Evolutionary conservation across 805 yeast genomes (phyloP), one percentile per base, ranked within the genome.

Genomic region (Wickerhamia fluorescens): DNA sequence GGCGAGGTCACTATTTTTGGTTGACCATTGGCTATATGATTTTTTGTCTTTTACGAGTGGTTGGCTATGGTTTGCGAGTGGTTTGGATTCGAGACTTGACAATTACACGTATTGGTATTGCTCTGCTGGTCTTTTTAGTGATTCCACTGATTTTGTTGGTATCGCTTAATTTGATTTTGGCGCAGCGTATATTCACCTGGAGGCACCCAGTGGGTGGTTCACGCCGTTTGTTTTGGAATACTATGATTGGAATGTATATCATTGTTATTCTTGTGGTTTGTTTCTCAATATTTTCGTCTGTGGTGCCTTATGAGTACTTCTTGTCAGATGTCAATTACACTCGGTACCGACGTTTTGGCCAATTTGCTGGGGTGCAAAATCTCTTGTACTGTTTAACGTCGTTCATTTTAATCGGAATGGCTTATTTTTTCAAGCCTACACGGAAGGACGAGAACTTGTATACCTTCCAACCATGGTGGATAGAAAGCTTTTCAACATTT

Each of bases 381-480:
- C 30, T 56, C 8, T 32, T 59, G 19, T 81, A 78, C 49, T 70
- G 83, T 2, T 49, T 69, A 23, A 47, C 74, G 2, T 73, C 86
- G 2, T 46, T 73, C 25, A 25, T 47, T 6, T 60, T 81, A 43
- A 56, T 78, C 14, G 45, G 47, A 0, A 47, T 68, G 25, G 74
- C 87, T 1, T 81, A 58, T 44, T 34, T 68, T 23, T 56, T 76
- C 42, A 69, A 70, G 36, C 75, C 85, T 13, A 71, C 82, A 5
- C 35, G 56, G 19, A 57, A 53, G 21, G 74, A 73, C 35, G 66
- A 64, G 36, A 49, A 56, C 23, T 61, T 77, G 21, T 66, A 71
- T 41, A 74, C 75, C 38, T 80, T 73, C 49, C 83, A 75, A 47
- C 85, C 94, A 20, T 77, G 78, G 70, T 82, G 92, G 92, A 75